These are phyloP conservation scores for Dendrocalamus sinicus DNA, from an alignment of 176 grass and related monocot species.

Conservation along the genomic window DNA sequence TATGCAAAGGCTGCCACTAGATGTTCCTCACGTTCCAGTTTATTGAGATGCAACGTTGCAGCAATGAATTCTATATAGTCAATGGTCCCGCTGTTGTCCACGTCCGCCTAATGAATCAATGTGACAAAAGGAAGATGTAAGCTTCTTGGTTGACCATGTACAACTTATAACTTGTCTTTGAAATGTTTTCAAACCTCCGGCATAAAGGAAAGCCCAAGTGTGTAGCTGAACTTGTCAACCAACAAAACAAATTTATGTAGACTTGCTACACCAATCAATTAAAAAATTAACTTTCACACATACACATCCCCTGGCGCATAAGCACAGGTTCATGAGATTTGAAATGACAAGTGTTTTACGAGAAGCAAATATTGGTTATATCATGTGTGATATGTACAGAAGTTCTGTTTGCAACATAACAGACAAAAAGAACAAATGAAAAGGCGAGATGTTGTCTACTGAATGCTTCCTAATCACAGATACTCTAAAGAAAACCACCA, in stretches of 20 bases:
- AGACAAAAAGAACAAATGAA: conserved; percentile 13
- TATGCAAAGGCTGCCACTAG: conserved; percentile 92
- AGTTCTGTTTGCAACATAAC: not conserved
- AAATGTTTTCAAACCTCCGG: conserved; percentile 25
- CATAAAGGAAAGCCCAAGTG: conserved; percentile 13
- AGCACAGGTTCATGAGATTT: not conserved
- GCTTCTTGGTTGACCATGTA: conserved; percentile 18
- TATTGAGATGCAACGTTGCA: conserved; percentile 98
- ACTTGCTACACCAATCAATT: conserved; percentile 16
- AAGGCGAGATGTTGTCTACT: conserved; percentile 21
- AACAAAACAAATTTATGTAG: conserved; percentile 22
- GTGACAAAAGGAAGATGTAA: conserved; percentile 31
- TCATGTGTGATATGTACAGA: not conserved
- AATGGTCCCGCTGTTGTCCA: conserved; percentile 98
- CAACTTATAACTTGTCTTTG: not conserved
- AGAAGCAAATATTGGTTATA: not conserved
- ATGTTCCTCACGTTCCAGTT: conserved; percentile 95
- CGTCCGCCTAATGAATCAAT: conserved; percentile 73
- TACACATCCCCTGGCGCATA: not conserved
- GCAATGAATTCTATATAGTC: conserved; percentile 99
- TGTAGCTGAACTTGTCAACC: conserved; percentile 21
- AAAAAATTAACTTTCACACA: not conserved
- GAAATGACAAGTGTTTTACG: conserved; percentile 9
- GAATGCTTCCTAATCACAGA: conserved; percentile 10
- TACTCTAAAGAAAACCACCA: not conserved